phyloP scores from a whole-genome alignment of 345 rosid species.

The Syzygium oleosum region DNA sequence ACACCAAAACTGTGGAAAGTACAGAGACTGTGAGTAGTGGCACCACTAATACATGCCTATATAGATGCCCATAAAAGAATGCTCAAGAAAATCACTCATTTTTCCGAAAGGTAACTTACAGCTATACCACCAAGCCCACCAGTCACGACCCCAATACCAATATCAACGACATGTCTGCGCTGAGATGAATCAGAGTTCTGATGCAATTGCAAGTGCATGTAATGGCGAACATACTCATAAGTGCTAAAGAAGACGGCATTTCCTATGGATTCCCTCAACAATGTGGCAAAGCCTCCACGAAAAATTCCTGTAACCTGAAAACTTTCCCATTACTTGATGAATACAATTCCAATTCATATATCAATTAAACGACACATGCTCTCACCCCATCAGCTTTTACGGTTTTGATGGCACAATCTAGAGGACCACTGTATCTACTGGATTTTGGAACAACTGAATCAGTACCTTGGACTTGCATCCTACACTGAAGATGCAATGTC shows the following conservation, averaged over 20 bases:
- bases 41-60: background rate
- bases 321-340: conserved; percentile 17
- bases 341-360: background rate
- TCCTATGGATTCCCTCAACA: conserved; percentile 77
- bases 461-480: conserved; percentile 97
- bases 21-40: background rate
- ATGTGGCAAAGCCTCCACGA: conserved; percentile 78
- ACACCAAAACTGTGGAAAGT: conserved; percentile 58
- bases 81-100: background rate
- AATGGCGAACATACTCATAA: conserved; percentile 67
- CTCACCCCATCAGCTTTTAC: conserved; percentile 85
- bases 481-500: conserved; percentile 68
- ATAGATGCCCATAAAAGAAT: background rate
- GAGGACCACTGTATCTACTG: conserved; percentile 59
- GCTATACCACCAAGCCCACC: conserved; percentile 97
- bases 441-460: conserved; percentile 60
- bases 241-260: conserved; percentile 75
- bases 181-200: conserved; percentile 20
- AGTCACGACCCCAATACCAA: conserved; percentile 70
- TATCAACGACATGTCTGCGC: conserved; percentile 54
- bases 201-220: conserved; percentile 52
- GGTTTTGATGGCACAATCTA: conserved; percentile 76
- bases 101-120: conserved; percentile 34
- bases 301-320: conserved; percentile 82
- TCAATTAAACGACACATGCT: conserved; percentile 9